Base-by-base conservation (phyloP, 805 yeast species). In the Starmerella roubikii region DNA sequence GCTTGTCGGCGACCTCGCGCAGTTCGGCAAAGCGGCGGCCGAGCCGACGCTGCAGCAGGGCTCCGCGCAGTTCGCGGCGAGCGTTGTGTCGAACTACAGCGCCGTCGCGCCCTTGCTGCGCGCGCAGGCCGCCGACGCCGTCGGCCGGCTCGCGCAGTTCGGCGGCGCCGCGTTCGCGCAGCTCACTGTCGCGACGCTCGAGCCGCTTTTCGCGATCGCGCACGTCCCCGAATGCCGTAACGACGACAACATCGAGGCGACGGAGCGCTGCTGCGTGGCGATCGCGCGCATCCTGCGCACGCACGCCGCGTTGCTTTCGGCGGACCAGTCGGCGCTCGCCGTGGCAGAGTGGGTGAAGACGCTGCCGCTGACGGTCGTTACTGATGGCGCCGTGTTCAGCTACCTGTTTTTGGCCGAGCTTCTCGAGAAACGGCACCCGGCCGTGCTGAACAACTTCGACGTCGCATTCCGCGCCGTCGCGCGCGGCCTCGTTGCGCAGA, bases 381-480 rank as follows among this genome's bases (percentile, higher is more conserved):
- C 75, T 30, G 91, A 81, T 49, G 93, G 93, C 4, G 96, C 96
- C 3, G 75, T 84, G 13, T 83, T 69, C 57, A 75, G 83, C 16
- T 91, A 84, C 61, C 67, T 69, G 50, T 86, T 83, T 55, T 64
- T 86, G 47, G 63, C 76, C 8, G 79, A 78, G 44, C 64, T 86
- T 53, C 77, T 85, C 30, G 77, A 76, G 36, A 68, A 67, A 38
- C 69, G 72, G 37, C 85, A 83, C 45, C 70, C 78, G 8, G 63
- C 70, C 3, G 71, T 82, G 26, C 55, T 61, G 16, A 56, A 56
- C 2, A 75, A 76, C 44, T 58, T 74, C 6, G 76, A 78, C 13
- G 67, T 69, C 45, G 72, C 77, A 10, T 71, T 84, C 30, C 82
- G 78, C 38, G 63, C 71, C 32, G 78, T 85, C 8, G 65, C 83